A percentile compares a stretch with the other conserved stretches of the same genome.
phyloP scores from a whole-genome alignment of 257 asterid genomes.

The Gardenia jasminoides region DNA sequence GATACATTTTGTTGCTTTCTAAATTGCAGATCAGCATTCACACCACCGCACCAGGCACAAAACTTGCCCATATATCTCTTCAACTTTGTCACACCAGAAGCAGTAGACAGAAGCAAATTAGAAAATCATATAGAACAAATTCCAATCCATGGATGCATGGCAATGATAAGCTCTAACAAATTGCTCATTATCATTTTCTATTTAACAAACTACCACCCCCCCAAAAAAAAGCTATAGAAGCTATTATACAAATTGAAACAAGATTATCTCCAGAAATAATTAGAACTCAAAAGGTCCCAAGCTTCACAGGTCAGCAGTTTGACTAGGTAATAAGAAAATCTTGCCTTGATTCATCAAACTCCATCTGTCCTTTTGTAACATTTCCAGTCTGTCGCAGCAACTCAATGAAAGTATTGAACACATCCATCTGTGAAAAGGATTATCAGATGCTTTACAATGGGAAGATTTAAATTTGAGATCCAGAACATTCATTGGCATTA shows the following conservation, averaged over 20 bases:
- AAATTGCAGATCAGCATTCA: too few species aligned
- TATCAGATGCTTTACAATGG: slow-evolving; percentile 20
- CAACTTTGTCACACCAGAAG: not conserved
- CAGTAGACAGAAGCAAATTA: not conserved
- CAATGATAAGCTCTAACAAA: not conserved
- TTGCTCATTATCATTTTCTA: not conserved
- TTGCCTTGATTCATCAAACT: slow-evolving; percentile 82
- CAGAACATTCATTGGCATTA: slow-evolving; percentile 24
- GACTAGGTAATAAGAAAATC: slow-evolving; percentile 24
- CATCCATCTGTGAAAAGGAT: slow-evolving; percentile 78
- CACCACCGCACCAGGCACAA: not conserved
- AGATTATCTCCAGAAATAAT: not conserved
- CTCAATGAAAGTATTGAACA: slow-evolving; percentile 91
- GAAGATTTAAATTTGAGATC: slow-evolving; percentile 5
- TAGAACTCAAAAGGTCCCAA: slow-evolving; percentile 1
- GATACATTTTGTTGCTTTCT: not conserved
- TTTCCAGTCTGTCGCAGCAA: slow-evolving; percentile 93
- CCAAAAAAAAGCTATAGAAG: not conserved
- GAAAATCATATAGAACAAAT: not conserved
- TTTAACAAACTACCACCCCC: too few species aligned
- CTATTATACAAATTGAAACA: not conserved
- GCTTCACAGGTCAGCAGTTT: not conserved
- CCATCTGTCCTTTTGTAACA: slow-evolving; percentile 83
- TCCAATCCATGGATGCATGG: not conserved
- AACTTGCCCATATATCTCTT: not conserved